These are phyloP conservation scores for Backusella morwellensis DNA, from an alignment of 192 early-diverging fungal species.

Conservation along the genomic window DNA sequence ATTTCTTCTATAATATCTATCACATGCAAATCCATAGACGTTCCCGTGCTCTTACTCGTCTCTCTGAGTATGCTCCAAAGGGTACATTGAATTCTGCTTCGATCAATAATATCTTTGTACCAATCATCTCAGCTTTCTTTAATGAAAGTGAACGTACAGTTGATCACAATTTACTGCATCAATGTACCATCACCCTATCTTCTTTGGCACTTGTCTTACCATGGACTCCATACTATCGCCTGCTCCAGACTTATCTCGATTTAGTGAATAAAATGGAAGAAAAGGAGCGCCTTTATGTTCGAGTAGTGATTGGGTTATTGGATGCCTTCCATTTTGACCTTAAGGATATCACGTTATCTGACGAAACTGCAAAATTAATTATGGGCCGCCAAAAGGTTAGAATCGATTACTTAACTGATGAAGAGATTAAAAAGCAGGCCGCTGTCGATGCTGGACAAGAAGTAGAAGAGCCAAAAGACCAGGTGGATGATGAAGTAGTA, in stretches of 20 bases:
- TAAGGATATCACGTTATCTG: constrained; percentile 50
- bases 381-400: constrained; percentile 40
- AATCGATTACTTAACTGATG: constrained; percentile 41
- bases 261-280: constrained; percentile 60
- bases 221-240: constrained; percentile 83
- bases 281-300: constrained; percentile 80
- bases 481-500: constrained; percentile 27
- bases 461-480: constrained; percentile 26
- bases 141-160: constrained; percentile 65
- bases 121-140: constrained; percentile 86
- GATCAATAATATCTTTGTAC: constrained; percentile 74
- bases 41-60: constrained; percentile 73
- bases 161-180: constrained; percentile 80
- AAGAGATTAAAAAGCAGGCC: constrained; percentile 32
- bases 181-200: constrained; percentile 77
- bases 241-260: constrained; percentile 72
- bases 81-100: constrained; percentile 47
- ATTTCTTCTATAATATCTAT: constrained; percentile 93
- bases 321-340: constrained; percentile 94
- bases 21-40: constrained; percentile 97
- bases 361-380: constrained; percentile 41
- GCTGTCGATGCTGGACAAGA: constrained; percentile 34
- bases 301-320: constrained; percentile 77
- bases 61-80: constrained; percentile 52
- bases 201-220: constrained; percentile 64